Evolutionary conservation across 306 rosid species (phyloP), one percentile per base, ranked within the genome.

Genomic region (Ochetophila trinervis): DNA sequence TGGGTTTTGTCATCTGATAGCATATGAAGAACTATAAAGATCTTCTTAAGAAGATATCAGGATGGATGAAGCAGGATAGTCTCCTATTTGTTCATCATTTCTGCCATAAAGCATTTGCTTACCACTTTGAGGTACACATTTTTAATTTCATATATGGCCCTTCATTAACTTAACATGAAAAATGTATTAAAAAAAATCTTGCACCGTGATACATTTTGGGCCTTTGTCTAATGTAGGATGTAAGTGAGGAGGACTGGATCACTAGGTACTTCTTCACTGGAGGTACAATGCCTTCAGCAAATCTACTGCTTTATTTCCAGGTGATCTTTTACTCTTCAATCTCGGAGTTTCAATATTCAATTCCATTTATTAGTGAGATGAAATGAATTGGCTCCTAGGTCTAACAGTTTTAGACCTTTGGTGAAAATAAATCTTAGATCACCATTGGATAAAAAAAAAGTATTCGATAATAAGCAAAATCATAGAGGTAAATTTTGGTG

Each of bases 241-340:
- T 74, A 63, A 85, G 69, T 71, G 98, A 89, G 20, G 98, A 93
- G 59, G 98, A 93, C 59, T 87, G 96, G 96, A 87, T 93, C 55
- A 87, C 98, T 15, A 74, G 91, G 71, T 86, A 87, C 78, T 89
- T 92, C 84, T 92, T 92, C 36, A 59, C 82, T 2, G 98, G 98
- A 70, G 98, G 96, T 49, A 87, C 98, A 18, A 93, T 89, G 98
- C 95, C 94, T 64, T 82, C 97, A 0, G 93, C 98, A 70, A 93
- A 89, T 85, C 81, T 93, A 51, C 91, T 93, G 36, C 91, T 89
- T 20, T 89, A 89, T 69, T 93, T 87, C 74, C 95, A 93, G 90
- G 98, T 89, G 72, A 79, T 75, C 59, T 56, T 55, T 57, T 4
- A 37, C 65, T 62, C 63, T 51, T 7, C 8, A 23, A 65, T 62